Evolutionary conservation across 2,329 filamentous ascomycete species (phyloP).

Genomic region (Fusarium verrucosum): DNA sequence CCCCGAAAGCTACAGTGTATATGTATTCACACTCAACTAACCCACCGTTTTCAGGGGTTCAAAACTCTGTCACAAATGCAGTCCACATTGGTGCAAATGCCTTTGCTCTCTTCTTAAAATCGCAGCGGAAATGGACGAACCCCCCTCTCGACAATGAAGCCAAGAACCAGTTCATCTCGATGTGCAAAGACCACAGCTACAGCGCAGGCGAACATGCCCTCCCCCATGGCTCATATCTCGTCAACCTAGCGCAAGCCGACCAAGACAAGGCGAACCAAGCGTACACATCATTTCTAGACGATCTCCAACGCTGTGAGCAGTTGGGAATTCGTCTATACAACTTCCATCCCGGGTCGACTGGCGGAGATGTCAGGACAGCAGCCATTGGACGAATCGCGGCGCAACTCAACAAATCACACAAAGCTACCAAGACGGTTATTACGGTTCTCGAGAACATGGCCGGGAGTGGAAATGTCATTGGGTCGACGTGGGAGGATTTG

Average conservation of each 20-base stretch:
- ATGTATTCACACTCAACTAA: constrained; percentile 3
- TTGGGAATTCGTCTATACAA: constrained; percentile 95
- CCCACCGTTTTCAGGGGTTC: constrained; percentile 69
- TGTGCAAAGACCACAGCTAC: constrained; percentile 76
- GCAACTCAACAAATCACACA: constrained; percentile 84
- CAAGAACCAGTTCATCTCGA: constrained; percentile 72
- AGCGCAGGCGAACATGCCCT: constrained; percentile 78
- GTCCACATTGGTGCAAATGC: constrained; percentile 87
- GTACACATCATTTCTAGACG: constrained; percentile 86
- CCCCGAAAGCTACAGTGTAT: neutral
- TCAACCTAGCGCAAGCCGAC: constrained; percentile 92
- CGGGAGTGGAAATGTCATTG: constrained; percentile 85
- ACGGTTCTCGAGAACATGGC: constrained; percentile 97
- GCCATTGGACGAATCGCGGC: constrained; percentile 82
- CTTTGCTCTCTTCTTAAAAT: constrained; percentile 95
- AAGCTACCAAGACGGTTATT: constrained; percentile 77
- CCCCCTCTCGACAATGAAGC: constrained; percentile 77
- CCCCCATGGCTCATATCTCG: constrained; percentile 94
- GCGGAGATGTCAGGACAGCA: constrained; percentile 70
- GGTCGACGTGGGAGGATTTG: constrained; percentile 85
- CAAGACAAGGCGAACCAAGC: constrained; percentile 83
- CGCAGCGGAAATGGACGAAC: constrained; percentile 92
- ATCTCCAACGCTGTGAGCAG: constrained; percentile 83
- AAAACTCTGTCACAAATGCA: constrained; percentile 84
- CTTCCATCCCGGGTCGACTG: constrained; percentile 91